These are phyloP conservation scores for Myxozyma monticola DNA, from an alignment of 805 yeast species.

Conservation along the genomic window DNA sequence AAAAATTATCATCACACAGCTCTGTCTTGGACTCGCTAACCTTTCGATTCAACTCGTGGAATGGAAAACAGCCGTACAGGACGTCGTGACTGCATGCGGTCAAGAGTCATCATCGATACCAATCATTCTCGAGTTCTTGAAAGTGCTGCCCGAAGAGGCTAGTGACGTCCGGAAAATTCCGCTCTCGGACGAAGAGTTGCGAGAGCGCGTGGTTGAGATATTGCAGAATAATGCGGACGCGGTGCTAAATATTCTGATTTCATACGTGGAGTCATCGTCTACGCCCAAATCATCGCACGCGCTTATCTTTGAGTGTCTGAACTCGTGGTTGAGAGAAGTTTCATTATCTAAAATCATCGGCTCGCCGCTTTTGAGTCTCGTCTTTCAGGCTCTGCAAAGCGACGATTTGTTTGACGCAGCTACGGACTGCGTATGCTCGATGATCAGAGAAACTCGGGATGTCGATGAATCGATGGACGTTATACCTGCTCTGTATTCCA, in stretches of 20 bases:
- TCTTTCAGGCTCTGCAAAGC: conserved; percentile 59
- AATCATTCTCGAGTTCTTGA: conserved; percentile 72
- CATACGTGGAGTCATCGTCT: conserved; percentile 45
- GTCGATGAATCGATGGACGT: conserved; percentile 50
- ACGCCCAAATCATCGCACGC: conserved; percentile 41
- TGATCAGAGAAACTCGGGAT: conserved; percentile 80
- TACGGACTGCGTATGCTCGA: conserved; percentile 79
- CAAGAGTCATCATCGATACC: conserved; percentile 42
- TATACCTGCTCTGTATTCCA: conserved; percentile 66
- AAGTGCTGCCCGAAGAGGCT: conserved; percentile 88
- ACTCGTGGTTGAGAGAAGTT: conserved; percentile 88
- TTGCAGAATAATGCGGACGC: conserved; percentile 65
- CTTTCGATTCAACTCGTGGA: conserved; percentile 71
- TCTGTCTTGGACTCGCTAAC: conserved; percentile 78
- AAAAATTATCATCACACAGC: conserved; percentile 73
- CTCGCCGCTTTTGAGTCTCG: conserved; percentile 63
- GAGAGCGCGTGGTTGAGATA: conserved; percentile 59
- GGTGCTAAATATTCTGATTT: conserved; percentile 63
- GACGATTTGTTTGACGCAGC: conserved; percentile 80
- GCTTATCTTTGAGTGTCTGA: conserved; percentile 69
- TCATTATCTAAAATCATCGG: conserved; percentile 69
- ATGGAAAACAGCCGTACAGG: conserved; percentile 73
- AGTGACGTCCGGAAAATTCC: conserved; percentile 74
- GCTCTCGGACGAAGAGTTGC: conserved; percentile 78
- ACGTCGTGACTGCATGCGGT: conserved; percentile 56